phyloP scores from a whole-genome alignment of 2,329 filamentous ascomycete genomes.

The Sporothrix pseudoabietina region DNA sequence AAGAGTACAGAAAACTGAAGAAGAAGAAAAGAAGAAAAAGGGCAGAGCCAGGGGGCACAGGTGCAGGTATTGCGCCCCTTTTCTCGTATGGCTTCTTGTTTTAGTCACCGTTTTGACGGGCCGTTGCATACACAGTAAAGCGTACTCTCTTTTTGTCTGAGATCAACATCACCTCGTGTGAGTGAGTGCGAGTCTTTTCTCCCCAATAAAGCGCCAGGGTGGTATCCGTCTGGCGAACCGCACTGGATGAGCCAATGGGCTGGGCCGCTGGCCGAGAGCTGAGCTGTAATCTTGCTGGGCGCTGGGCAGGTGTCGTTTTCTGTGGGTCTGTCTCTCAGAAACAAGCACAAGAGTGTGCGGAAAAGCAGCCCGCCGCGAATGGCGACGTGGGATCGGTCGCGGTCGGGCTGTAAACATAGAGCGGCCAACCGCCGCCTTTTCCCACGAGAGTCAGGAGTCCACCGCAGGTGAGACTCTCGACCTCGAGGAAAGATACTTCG shows the following conservation, averaged over 20 bases:
- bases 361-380: constrained; percentile 6
- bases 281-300: constrained; percentile 12
- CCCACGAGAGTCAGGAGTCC: background rate
- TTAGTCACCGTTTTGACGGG: constrained; percentile 17
- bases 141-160: background rate
- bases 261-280: constrained; percentile 24
- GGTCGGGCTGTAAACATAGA: background rate
- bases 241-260: constrained; percentile 21
- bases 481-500: background rate
- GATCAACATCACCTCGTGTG: background rate
- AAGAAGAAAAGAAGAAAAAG: too few relatives aligned
- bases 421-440: background rate
- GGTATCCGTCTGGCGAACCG: constrained; percentile 12
- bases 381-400: constrained; percentile 1
- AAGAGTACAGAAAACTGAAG: background rate
- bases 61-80: background rate
- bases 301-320: background rate
- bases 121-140: background rate
- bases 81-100: constrained; percentile 1
- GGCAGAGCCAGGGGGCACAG: background rate
- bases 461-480: background rate
- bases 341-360: background rate
- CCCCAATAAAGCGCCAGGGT: background rate
- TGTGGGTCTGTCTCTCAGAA: background rate
- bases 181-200: background rate